Base-by-base conservation (phyloP, 306 rosid species). In the Prosopis cineraria region DNA sequence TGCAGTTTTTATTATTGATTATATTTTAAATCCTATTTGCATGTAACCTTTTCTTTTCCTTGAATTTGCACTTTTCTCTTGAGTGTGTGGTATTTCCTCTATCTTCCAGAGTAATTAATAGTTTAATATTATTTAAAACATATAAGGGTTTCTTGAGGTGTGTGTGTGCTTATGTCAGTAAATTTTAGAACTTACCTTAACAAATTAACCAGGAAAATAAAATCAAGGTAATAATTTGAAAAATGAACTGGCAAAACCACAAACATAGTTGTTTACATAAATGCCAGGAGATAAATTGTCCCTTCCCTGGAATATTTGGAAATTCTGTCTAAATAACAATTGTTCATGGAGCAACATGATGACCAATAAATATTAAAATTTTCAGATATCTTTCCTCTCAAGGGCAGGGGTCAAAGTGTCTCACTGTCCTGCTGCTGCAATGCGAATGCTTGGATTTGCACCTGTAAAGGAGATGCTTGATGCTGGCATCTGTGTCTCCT, bases 391-490 rank as follows among this genome's bases (percentile, higher is more conserved):
- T 48, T 89, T 87, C 77, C 92, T 94, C 77, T 89, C 91, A 75
- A 90, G 69, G 81, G 88, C 86, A 7, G 94, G 90, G 80, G 94
- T 89, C 52, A 90, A 94, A 87, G 91, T 90, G 50, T 94, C 98
- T 86, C 94, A 94, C 78, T 90, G 96, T 75, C 93, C 93, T 59
- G 98, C 96, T 78, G 83, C 97, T 78, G 97, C 97, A 74, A 94
- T 94, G 97, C 78, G 91, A 73, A 94, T 94, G 98, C 97, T 94
- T 85, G 96, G 91, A 84, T 94, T 91, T 88, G 97, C 94, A 39
- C 98, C 96, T 24, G 80, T 94, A 45, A 86, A 83, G 87, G 96
- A 94, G 96, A 94, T 94, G 98, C 92, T 90, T 34, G 86, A 84
- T 76, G 89, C 98, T 78, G 94, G 90, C 73, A 73, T 91, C 20